Evolutionary conservation across 495 filamentous ascomycete species (phyloP), one percentile per base, ranked within the genome.

Genomic region (Penicillium lividum): DNA sequence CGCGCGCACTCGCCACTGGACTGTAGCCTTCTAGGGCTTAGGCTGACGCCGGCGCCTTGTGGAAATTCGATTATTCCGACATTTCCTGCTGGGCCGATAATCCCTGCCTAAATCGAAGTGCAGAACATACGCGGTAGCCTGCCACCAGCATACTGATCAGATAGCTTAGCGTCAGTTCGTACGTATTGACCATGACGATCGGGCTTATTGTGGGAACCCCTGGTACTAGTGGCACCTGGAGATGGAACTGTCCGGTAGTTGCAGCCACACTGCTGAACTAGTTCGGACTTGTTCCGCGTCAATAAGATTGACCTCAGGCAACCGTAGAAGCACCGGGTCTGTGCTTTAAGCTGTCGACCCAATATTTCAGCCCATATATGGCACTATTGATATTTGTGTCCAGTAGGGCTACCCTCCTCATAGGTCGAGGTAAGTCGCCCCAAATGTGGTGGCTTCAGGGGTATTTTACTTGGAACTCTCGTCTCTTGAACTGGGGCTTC

Each of bases 11-110:
- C 16, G 33, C 45, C 47, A 38, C 40, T 59, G 63, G 63, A 59
- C 73, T 72, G 69, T 68, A 73, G 73, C 75, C 72, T 63, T 56
- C 69, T 70, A 76, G 62, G 72, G 73, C 69, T 75, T 69, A 72
- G 71, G 67, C 73, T 68, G 58, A 54, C 36, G 29, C 42, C 45
- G 30, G 13, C 16, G 22, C 11, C 29, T 33, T 40, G 28, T n/a
- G 22, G 28, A 30, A 49, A 31, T 13, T 30, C n/a, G 28, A 18
- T 15, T 30, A 13, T 29, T 18, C 16, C 30, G 52, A 60, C 53
- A 46, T 50, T 29, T 34, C 31, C 34, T 46, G 16, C 18, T 36
- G 4, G 16, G 29, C 27, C 46, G 61, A 50, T n/a, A 48, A 58
- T 64, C 62, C 29, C 42, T 58, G 33, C 58, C 49, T 15, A 15